Conservation (phyloP, 495 filamentous ascomycete species). For the Hyaloscypha bicolor region DNA sequence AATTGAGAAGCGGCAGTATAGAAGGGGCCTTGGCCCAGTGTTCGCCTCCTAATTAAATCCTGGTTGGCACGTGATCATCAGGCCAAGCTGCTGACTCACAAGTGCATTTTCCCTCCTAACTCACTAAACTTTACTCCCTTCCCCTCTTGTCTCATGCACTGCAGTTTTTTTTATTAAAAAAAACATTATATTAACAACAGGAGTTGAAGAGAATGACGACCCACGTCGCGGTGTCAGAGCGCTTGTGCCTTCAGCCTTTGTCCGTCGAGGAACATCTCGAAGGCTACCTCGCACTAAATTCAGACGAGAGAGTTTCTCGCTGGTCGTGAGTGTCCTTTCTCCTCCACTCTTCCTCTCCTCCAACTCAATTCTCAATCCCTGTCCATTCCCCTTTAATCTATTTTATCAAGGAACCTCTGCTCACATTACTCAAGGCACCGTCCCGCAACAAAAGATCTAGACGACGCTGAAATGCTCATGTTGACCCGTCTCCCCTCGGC, state of each 20-base stretch:
- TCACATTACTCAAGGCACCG: neutral
- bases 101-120: no score
- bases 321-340: neutral
- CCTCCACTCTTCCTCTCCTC: neutral
- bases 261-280: conserved; percentile 22
- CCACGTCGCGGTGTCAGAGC: conserved; percentile 19
- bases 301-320: neutral
- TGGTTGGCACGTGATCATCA: no score
- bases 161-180: no score
- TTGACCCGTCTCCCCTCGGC: neutral
- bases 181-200: no score
- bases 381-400: neutral
- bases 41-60: no score
- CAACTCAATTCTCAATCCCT: neutral
- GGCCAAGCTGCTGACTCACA: no score
- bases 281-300: conserved; percentile 9
- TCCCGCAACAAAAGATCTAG: neutral
- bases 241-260: conserved; percentile 19
- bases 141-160: no score
- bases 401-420: neutral
- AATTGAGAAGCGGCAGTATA: no score
- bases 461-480: neutral
- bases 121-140: no score
- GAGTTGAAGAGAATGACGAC: neutral
- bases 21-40: no score